Evolutionary conservation across 2,329 filamentous ascomycete genomes (phyloP).

Genomic region (Cladosporium velox): DNA sequence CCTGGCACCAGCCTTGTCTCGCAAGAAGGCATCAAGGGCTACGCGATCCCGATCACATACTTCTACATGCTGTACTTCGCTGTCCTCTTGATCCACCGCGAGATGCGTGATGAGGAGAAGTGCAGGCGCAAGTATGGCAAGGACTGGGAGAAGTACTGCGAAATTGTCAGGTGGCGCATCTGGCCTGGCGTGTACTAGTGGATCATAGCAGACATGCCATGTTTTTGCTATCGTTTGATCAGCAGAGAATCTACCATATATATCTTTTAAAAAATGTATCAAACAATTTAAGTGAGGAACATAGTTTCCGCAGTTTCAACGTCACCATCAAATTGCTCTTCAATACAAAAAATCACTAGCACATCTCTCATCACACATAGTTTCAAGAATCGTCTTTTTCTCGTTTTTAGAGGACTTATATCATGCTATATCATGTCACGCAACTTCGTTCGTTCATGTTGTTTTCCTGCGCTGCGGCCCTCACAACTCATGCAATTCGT

Average conservation of each 20-base stretch:
- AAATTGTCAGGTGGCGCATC: conserved; percentile 77
- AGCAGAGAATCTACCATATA: background rate
- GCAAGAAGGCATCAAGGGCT: conserved; percentile 66
- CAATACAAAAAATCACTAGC: background rate
- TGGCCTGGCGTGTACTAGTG: conserved; percentile 77
- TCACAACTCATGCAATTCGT: conserved; percentile 48
- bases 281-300: background rate
- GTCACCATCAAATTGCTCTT: background rate
- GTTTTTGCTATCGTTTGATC: background rate
- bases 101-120: conserved; percentile 86
- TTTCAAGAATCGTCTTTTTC: background rate
- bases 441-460: background rate
- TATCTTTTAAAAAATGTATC: background rate
- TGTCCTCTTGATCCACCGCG: conserved; percentile 80
- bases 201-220: background rate
- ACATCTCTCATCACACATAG: background rate
- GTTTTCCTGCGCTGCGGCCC: no score
- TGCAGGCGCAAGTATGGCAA: conserved; percentile 87
- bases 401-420: conserved; percentile 1
- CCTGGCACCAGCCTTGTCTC: conserved; percentile 61
- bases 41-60: conserved; percentile 87
- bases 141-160: conserved; percentile 88
- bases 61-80: conserved; percentile 95
- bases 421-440: conserved; percentile 14
- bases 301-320: background rate